Base-by-base conservation (phyloP, 2,329 filamentous ascomycete species). In the Colletotrichum filicis region DNA sequence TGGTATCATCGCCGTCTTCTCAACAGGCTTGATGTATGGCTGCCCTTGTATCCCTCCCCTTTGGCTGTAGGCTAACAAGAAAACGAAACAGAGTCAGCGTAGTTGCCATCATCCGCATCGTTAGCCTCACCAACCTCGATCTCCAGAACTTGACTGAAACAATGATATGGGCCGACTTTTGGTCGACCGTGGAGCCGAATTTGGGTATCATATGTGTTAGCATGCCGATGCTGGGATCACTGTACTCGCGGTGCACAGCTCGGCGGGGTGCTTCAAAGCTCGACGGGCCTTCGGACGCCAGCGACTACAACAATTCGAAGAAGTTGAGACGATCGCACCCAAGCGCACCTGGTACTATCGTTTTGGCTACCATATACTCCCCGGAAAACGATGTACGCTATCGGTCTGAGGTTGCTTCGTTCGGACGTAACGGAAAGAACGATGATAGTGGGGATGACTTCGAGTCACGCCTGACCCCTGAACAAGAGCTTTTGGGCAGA, bases 1-100 rank as follows among this genome's bases (percentile, higher is more conserved):
- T 37, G 78, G 75, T 8, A 66, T 80, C 19, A 77, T 75, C 2
- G 74, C 60, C n/a, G 75, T 80, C 58, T 80, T 81, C 66, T 64
- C 75, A 26, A 74, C 78, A 32, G 79, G 79, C 49, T 63, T 81
- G 52, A 59, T 78, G 75, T 79, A 71, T 67, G 77, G 58, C 24
- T 16, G 0, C 19, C 14, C 4, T 49, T 24, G 30, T 9, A 1
- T 3, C 1, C 49, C 30, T 26, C 16, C 62, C 8, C 14, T 16
- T 14, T n/a, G n/a, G 32, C 7, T 7, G 12, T 4, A 16, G 55
- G 56, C 53, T 49, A 16, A 35, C 28, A 35, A 30, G 4, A 1
- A 9, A 5, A 6, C 53, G 56, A 22, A 22, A 19, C 55, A 78
- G 75, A 49, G 76, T 76, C 22, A 77, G 74, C 14, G 73, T 76